Conservation (phyloP, 2,329 filamentous ascomycete species). For the Diaporthe ilicicola region DNA sequence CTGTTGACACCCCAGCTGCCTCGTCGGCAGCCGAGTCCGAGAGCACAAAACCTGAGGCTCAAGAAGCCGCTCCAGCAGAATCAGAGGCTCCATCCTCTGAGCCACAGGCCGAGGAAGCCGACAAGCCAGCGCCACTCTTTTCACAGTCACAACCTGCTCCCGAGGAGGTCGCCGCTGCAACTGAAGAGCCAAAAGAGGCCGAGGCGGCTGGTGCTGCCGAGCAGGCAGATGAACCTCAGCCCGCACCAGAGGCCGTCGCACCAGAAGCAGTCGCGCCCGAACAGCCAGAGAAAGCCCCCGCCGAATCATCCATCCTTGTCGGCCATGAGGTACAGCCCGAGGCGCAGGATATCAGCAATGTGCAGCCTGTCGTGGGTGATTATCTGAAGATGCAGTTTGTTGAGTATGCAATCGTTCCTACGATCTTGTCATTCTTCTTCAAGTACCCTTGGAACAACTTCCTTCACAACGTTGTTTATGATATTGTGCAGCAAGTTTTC, state of each 20-base stretch:
- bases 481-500: constrained; percentile 98
- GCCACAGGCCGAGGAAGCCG: constrained; percentile 54
- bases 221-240: neutral
- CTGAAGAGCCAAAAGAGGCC: constrained; percentile 7
- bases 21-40: constrained; percentile 30
- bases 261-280: constrained; percentile 14
- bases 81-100: constrained; percentile 29
- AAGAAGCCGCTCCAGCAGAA: constrained; percentile 30
- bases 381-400: constrained; percentile 97
- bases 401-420: constrained; percentile 91
- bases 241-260: constrained; percentile 17
- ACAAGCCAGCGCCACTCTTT: constrained; percentile 72
- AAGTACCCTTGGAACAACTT: constrained; percentile 99
- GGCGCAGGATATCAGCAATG: constrained; percentile 29
- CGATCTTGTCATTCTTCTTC: constrained; percentile 97
- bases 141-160: constrained; percentile 27
- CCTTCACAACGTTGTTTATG: constrained; percentile 97
- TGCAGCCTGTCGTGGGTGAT: constrained; percentile 86
- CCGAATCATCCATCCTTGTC: constrained; percentile 42
- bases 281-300: constrained; percentile 34
- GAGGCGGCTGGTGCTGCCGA: constrained; percentile 14
- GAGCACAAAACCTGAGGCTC: constrained; percentile 23
- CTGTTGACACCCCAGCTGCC: constrained; percentile 24
- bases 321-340: constrained; percentile 37
- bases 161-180: constrained; percentile 15